Evolutionary conservation across 1,139 yeast genomes (phyloP).

Genomic region (Debaryomyces coudertii): DNA sequence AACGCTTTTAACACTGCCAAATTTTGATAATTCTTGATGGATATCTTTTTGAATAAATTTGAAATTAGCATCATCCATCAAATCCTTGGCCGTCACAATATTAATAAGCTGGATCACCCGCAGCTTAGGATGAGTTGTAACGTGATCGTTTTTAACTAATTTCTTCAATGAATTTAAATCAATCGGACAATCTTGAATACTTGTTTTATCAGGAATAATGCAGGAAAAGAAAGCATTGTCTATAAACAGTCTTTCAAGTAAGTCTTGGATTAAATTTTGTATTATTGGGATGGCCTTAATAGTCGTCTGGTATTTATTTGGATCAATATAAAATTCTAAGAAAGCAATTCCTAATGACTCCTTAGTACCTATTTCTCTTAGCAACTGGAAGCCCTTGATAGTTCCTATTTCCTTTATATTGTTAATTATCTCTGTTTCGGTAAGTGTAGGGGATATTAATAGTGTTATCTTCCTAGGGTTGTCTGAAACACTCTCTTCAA

Average conservation of each 20-base stretch:
- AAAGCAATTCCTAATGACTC: slow-evolving; percentile 45
- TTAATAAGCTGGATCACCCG: slow-evolving; percentile 69
- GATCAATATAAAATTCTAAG: slow-evolving; percentile 35
- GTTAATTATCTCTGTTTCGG: slow-evolving; percentile 32
- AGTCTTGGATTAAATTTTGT: slow-evolving; percentile 20
- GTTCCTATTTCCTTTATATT: slow-evolving; percentile 27
- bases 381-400: slow-evolving; percentile 32
- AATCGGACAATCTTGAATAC: slow-evolving; percentile 40
- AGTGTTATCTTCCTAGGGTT: slow-evolving; percentile 41
- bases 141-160: slow-evolving; percentile 40
- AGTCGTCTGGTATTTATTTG: slow-evolving; percentile 13
- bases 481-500: slow-evolving; percentile 34
- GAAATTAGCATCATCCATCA: slow-evolving; percentile 53
- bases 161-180: slow-evolving; percentile 35
- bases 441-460: slow-evolving; percentile 26
- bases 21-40: slow-evolving; percentile 49
- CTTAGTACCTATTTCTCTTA: slow-evolving; percentile 42
- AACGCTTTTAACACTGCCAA: slow-evolving; percentile 57
- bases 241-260: slow-evolving; percentile 22
- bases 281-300: slow-evolving; percentile 20
- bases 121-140: slow-evolving; percentile 46
- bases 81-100: slow-evolving; percentile 64
- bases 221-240: slow-evolving; percentile 38
- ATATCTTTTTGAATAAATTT: slow-evolving; percentile 58
- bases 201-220: slow-evolving; percentile 30